Conservation (phyloP, 208 protist species). For the Trypanosoma scelopori region DNA sequence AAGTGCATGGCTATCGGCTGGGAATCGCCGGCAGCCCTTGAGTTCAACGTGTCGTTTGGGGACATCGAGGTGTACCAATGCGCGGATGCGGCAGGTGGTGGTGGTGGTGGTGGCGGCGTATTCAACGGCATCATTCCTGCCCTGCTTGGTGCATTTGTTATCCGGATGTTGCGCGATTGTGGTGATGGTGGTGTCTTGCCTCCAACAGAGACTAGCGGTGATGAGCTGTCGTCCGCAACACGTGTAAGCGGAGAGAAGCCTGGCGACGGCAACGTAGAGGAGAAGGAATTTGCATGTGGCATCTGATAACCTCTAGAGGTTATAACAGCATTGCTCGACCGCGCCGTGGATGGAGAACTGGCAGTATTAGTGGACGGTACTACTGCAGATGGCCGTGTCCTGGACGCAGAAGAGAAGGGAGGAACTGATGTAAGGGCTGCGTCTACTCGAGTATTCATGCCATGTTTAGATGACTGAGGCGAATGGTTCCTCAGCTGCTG, state of each 20-base stretch:
- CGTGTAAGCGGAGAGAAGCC: slow-evolving; percentile 16
- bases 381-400: background rate
- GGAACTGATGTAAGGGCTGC: too few relatives aligned
- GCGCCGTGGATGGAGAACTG: background rate
- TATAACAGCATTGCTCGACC: background rate
- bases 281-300: background rate
- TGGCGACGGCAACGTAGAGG: slow-evolving; percentile 4
- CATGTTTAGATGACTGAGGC: background rate
- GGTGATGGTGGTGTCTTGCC: slow-evolving; percentile 8
- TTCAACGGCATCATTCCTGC: background rate
- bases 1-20: background rate
- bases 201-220: slow-evolving; percentile 3
- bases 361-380: background rate
- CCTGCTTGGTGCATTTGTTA: background rate
- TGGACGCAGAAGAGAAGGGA: background rate
- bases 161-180: background rate
- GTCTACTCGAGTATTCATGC: too few relatives aligned
- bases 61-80: background rate
- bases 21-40: background rate
- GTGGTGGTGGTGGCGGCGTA: too few relatives aligned
- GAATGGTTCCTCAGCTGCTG: background rate
- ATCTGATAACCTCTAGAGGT: background rate
- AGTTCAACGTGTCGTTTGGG: background rate
- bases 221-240: slow-evolving; percentile 19
- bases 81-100: background rate